These are phyloP conservation scores for Deuterostichococcus epilithicus DNA, from an alignment of 139 green algal genomes.

Conservation along the genomic window DNA sequence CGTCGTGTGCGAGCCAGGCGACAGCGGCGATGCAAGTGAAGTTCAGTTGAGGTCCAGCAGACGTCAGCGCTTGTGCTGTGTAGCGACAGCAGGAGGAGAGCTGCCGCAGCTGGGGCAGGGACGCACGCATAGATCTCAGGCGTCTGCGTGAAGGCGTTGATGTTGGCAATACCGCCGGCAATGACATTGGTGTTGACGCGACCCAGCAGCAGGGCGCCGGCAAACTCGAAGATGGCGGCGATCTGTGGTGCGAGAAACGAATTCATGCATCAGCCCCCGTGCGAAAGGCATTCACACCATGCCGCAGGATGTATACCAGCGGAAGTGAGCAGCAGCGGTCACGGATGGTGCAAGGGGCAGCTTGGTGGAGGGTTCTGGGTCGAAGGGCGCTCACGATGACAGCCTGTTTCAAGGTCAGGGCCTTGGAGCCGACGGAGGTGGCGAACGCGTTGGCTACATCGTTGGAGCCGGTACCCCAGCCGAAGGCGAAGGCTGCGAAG, in stretches of 20 bases:
- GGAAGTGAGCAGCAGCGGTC: not conserved
- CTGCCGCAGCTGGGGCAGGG: too few relatives aligned
- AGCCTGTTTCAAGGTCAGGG: constrained; percentile 30
- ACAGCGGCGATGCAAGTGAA: too few relatives aligned
- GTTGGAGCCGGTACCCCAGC: constrained; percentile 4
- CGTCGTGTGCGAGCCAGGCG: too few relatives aligned
- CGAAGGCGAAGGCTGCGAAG: not conserved
- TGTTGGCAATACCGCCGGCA: constrained; percentile 7
- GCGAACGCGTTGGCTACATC: constrained; percentile 41
- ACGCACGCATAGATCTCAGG: too few relatives aligned
- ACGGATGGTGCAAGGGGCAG: not conserved
- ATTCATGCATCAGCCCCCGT: not conserved
- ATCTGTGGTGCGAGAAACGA: constrained; percentile 2
- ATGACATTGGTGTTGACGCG: constrained; percentile 3
- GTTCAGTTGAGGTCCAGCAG: too few relatives aligned
- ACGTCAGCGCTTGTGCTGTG: too few relatives aligned
- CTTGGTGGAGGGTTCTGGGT: too few relatives aligned
- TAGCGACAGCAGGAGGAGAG: too few relatives aligned
- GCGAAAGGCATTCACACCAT: not conserved
- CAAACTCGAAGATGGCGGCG: constrained; percentile 34
- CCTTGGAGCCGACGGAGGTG: constrained; percentile 28
- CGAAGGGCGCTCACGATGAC: not conserved
- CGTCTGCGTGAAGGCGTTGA: not conserved
- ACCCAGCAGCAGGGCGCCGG: constrained; percentile 17
- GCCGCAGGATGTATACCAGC: too few relatives aligned